phyloP scores from a whole-genome alignment of 1,284 basidiomycete species.

The Cronartium quercuum region DNA sequence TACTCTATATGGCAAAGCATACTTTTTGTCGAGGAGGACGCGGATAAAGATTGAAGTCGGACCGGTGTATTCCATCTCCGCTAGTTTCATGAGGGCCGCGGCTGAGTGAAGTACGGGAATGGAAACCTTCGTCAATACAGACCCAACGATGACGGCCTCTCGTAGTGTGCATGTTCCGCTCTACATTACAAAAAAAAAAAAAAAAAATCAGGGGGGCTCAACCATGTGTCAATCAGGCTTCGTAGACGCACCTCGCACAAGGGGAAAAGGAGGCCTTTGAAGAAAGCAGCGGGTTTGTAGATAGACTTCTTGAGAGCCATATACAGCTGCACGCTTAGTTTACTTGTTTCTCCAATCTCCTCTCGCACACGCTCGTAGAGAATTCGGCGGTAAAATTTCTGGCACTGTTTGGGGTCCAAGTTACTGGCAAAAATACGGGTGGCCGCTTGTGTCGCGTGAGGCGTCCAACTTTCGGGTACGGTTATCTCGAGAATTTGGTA shows the following conservation, averaged over 20 bases:
- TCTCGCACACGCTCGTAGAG: constrained; percentile 83
- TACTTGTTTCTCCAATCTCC: constrained; percentile 76
- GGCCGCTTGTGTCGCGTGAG: constrained; percentile 88
- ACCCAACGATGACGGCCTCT: constrained; percentile 91
- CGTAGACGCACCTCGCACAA: constrained; percentile 72
- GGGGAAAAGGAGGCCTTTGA: constrained; percentile 96
- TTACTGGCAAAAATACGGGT: constrained; percentile 94
- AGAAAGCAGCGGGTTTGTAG: constrained; percentile 96
- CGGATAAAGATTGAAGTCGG: constrained; percentile 96
- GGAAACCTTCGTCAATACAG: constrained; percentile 82
- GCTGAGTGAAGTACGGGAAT: constrained; percentile 94
- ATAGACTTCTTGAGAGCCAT: constrained; percentile 74
- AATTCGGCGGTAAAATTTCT: constrained; percentile 86
- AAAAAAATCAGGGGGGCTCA: not conserved
- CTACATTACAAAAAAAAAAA: constrained; percentile 47
- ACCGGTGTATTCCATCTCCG: constrained; percentile 93
- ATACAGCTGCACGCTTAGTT: constrained; percentile 88
- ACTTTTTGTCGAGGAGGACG: constrained; percentile 94
- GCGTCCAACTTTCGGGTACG: constrained; percentile 84
- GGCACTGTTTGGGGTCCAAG: constrained; percentile 92
- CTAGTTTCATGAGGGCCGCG: constrained; percentile 84
- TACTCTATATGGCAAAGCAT: constrained; percentile 95
- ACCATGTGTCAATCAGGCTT: not conserved
- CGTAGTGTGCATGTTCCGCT: constrained; percentile 74
- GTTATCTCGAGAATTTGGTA: constrained; percentile 91